Percentiles rank a stretch among this genome's conserved stretches.
phyloP scores from a whole-genome alignment of 2,329 filamentous ascomycete species.

The Xylariaceae sp. region DNA sequence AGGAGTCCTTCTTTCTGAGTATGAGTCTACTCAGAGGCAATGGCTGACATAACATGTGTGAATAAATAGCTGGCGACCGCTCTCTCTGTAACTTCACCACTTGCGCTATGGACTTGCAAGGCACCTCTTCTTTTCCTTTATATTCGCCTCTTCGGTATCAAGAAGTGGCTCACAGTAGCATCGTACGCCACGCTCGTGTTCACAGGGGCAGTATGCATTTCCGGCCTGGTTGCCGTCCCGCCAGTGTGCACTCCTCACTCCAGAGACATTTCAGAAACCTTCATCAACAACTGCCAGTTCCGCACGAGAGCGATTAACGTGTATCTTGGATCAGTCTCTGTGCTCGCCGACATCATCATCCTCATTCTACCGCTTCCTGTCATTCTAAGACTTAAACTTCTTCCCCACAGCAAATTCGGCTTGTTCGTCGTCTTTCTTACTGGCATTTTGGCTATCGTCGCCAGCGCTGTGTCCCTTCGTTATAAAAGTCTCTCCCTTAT shows the following conservation, averaged over 20 bases:
- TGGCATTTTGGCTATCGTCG: conserved; percentile 15
- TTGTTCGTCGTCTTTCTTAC: conserved; percentile 14
- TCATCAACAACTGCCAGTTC: conserved; percentile 11
- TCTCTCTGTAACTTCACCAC: conserved; percentile 8
- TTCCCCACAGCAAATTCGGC: conserved; percentile 11
- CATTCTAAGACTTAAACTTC: conserved; percentile 13
- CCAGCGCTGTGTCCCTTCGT: conserved; percentile 12
- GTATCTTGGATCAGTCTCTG: conserved; percentile 10
- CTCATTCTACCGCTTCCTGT: conserved; percentile 15
- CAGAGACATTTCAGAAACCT: conserved; percentile 2
- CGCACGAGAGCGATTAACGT: conserved; percentile 11
- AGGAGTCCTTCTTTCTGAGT: too few species aligned
- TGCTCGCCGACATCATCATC: conserved; percentile 15
- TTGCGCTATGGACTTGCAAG: conserved; percentile 17
- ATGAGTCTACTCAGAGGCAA: too few species aligned
- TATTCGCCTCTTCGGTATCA: conserved; percentile 15
- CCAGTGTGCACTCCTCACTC: conserved; percentile 13
- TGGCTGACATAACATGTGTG: background rate
- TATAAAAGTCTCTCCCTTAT: conserved; percentile 12
- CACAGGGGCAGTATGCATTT: conserved; percentile 5
- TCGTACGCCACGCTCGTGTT: conserved; percentile 11
- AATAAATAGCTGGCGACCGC: conserved; percentile 11
- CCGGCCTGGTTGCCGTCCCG: conserved; percentile 9
- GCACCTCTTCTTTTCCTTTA: conserved; percentile 18
- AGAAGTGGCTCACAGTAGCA: conserved; percentile 11